Base-by-base conservation (phyloP, 2,329 filamentous ascomycete species). In the Claviceps cyperi region DNA sequence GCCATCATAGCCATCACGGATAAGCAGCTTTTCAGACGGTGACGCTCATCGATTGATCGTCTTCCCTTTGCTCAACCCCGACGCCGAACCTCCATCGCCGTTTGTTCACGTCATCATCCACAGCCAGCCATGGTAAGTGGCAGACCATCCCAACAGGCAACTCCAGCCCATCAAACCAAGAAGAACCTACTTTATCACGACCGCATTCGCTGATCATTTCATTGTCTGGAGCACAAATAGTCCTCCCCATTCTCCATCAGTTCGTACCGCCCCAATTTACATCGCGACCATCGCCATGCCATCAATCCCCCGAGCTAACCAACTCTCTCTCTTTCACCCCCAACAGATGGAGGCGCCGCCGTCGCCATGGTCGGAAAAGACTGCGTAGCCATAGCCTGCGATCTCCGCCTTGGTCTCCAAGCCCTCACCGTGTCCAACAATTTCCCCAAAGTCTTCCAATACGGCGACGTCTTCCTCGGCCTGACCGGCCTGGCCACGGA, bases 331-430 rank as follows among this genome's bases (percentile, higher is more conserved):
- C n/a, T 13, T 14, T 15, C 28, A 24, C 8, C 4, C 5, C 24
- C 17, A 48, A 48, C 50, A 83, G 79, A 84, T 68, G 91, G 91
- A 73, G 91, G 91, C 68, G 91, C 91, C 74, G 91, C 85, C 72
- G 89, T 97, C 59, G 91, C 91, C 70, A 97, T 97, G 92, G 90
- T 95, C 57, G 92, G 92, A 76, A 97, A 98, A 74, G 90, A 97
- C 81, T 98, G 92, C 71, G 92, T 98, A 54, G 92, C 92, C 71
- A 97, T 98, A 66, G 92, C 92, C 68, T 98, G 92, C 76, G 92
- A 98, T 72, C 87, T 98, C 58, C 91, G 92, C 56, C 87, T 98
- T 58, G 92, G 92, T 62, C 83, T 97, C 65, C 92, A 98, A 74
- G 80, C 92, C 64, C 78, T 98, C 65, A 98, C 92, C 55, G 86